Evolutionary conservation across 257 asterid genomes (phyloP).

Genomic region (Thymus quinquecostatus): DNA sequence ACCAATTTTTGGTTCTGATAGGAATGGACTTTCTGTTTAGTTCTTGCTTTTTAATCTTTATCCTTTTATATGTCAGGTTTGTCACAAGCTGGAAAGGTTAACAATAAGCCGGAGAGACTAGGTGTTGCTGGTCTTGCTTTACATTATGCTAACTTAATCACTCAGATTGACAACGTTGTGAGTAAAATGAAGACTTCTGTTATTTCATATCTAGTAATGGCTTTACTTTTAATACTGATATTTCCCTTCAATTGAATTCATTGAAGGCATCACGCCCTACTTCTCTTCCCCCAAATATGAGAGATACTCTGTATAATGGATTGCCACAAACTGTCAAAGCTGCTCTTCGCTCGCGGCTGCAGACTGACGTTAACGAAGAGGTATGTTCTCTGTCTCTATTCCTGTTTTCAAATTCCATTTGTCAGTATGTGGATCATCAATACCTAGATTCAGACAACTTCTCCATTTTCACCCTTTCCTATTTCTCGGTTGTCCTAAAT

Average conservation of each 20-base stretch:
- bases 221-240: conserved; percentile 13
- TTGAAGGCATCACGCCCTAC: conserved; percentile 85
- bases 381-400: conserved; percentile 38
- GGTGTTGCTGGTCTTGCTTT: conserved; percentile 94
- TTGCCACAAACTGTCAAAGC: conserved; percentile 74
- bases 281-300: conserved; percentile 92
- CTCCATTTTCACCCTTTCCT: neutral
- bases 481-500: conserved; percentile 17
- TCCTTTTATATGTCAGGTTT: conserved; percentile 52
- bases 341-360: conserved; percentile 65
- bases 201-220: neutral
- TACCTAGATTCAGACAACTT: neutral
- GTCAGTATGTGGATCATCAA: neutral
- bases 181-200: conserved; percentile 37
- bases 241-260: conserved; percentile 25
- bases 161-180: conserved; percentile 89
- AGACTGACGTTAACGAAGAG: conserved; percentile 62
- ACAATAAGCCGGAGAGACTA: conserved; percentile 67
- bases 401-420: conserved; percentile 8
- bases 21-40: neutral
- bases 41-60: conserved; percentile 22
- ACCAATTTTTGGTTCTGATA: conserved; percentile 5
- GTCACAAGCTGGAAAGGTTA: conserved; percentile 48
- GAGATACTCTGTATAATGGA: conserved; percentile 86
- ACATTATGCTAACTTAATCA: conserved; percentile 92